phyloP scores from a whole-genome alignment of 2,329 filamentous ascomycete species.

The Cercospora sp. region DNA sequence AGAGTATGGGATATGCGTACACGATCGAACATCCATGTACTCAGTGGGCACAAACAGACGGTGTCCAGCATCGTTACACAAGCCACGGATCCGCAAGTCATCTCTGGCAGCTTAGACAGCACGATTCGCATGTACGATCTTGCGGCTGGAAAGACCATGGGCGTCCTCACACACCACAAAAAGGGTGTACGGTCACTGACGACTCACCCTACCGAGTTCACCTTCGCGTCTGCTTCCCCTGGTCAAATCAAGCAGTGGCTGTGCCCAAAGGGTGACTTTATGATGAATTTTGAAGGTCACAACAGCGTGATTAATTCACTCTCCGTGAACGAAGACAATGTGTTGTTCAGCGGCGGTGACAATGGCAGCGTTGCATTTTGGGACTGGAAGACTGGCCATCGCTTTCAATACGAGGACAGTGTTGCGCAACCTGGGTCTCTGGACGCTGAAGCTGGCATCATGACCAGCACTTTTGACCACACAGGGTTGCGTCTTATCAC shows the following conservation, averaged over 20 bases:
- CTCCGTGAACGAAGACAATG: slow-evolving; percentile 89
- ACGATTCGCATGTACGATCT: slow-evolving; percentile 94
- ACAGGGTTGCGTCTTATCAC: slow-evolving; percentile 88
- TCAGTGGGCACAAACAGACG: slow-evolving; percentile 86
- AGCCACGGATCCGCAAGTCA: slow-evolving; percentile 93
- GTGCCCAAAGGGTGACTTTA: slow-evolving; percentile 94
- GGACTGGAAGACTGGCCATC: slow-evolving; percentile 97
- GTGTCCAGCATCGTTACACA: slow-evolving; percentile 88
- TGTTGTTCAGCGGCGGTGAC: slow-evolving; percentile 91
- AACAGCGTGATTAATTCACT: slow-evolving; percentile 96
- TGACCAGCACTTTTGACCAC: slow-evolving; percentile 88
- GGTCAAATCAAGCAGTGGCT: slow-evolving; percentile 99
- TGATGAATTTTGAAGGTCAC: slow-evolving; percentile 98
- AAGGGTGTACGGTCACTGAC: slow-evolving; percentile 88
- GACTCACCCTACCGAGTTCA: slow-evolving; percentile 88
- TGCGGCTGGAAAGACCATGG: slow-evolving; percentile 93
- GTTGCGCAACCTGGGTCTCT: slow-evolving; percentile 91
- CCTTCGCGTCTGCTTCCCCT: slow-evolving; percentile 89
- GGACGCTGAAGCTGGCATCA: slow-evolving; percentile 91
- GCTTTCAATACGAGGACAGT: slow-evolving; percentile 86
- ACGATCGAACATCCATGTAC: slow-evolving; percentile 89
- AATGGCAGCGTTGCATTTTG: slow-evolving; percentile 97
- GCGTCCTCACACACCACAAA: slow-evolving; percentile 95
- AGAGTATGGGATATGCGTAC: slow-evolving; percentile 99
- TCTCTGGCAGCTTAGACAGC: slow-evolving; percentile 87